Evolutionary conservation across 208 protist genomes (phyloP).

Genomic region (Leishmania aethiopica): DNA sequence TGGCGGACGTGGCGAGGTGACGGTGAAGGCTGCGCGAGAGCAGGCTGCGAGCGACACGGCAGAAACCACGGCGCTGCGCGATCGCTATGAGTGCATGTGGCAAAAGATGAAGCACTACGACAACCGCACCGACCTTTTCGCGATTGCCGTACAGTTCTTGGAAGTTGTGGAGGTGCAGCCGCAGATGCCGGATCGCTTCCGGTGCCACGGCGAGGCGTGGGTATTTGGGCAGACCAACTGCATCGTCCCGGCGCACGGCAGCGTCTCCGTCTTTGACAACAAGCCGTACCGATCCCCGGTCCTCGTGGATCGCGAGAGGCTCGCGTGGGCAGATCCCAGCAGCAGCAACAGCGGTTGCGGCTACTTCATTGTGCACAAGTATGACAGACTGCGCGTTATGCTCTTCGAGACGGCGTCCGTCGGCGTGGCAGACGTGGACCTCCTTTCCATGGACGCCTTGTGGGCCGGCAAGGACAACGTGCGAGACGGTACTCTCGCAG

Average conservation of each 20-base stretch:
- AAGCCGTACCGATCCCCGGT: slow-evolving; percentile 56
- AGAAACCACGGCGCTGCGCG: slow-evolving; percentile 13
- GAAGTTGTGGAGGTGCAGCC: slow-evolving; percentile 61
- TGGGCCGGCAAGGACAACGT: slow-evolving; percentile 26
- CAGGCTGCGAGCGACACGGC: slow-evolving; percentile 3
- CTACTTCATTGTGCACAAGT: slow-evolving; percentile 69
- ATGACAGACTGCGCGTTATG: slow-evolving; percentile 71
- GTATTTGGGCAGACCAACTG: slow-evolving; percentile 44
- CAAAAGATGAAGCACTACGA: slow-evolving; percentile 30
- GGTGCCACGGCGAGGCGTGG: slow-evolving; percentile 78
- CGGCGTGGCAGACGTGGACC: slow-evolving; percentile 64
- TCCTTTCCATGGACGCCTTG: slow-evolving; percentile 53
- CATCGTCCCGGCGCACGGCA: slow-evolving; percentile 19
- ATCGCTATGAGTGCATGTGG: slow-evolving; percentile 40
- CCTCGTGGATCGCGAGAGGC: slow-evolving; percentile 49
- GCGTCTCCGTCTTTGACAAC: slow-evolving; percentile 35
- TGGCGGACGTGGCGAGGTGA: slow-evolving; percentile 8
- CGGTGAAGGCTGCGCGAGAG: slow-evolving; percentile 1
- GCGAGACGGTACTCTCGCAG: slow-evolving; percentile 18
- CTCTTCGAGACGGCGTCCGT: slow-evolving; percentile 72
- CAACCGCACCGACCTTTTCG: slow-evolving; percentile 37
- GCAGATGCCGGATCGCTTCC: slow-evolving; percentile 64
- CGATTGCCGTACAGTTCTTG: slow-evolving; percentile 62
- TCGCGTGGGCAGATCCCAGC: slow-evolving; percentile 41
- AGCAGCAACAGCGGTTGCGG: slow-evolving; percentile 8